A percentile compares a stretch with the other conserved stretches of the same genome.
These are phyloP conservation scores for Plasmodium sp. DNA, from an alignment of 169 alveolate genomes.

Conservation along the genomic window DNA sequence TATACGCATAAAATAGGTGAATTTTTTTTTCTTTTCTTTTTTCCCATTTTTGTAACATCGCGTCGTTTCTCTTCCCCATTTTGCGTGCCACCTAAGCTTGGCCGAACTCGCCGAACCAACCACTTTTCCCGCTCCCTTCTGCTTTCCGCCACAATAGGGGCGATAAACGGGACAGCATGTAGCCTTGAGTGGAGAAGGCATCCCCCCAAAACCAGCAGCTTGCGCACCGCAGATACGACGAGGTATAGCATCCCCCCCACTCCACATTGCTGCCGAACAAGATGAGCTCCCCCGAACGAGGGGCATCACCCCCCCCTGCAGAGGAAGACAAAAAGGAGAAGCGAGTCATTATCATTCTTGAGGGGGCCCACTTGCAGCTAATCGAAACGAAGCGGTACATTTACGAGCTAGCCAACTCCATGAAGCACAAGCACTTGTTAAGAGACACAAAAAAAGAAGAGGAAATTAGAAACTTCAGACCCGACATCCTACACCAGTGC, in stretches of 20 bases:
- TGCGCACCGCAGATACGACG: neutral
- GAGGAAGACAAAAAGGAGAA: constrained; percentile 9
- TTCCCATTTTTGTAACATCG: neutral
- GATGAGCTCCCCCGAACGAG: neutral
- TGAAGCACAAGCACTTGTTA: constrained; percentile 44
- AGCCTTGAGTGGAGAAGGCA: neutral
- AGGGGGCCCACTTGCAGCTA: constrained; percentile 65
- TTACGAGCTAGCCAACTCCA: constrained; percentile 39
- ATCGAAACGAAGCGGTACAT: constrained; percentile 59
- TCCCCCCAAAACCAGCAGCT: neutral
- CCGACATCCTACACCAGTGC: constrained; percentile 92
- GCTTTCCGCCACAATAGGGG: neutral
- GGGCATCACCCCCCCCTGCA: neutral
- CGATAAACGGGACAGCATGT: neutral
- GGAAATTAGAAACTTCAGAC: constrained; percentile 85
- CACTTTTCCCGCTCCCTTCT: neutral
- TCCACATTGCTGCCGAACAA: neutral
- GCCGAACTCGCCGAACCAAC: neutral
- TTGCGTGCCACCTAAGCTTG: neutral
- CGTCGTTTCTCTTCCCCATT: neutral
- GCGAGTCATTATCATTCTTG: constrained; percentile 47
- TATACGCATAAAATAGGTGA: neutral
- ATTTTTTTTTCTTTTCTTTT: too few species aligned
- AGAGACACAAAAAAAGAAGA: constrained; percentile 7
- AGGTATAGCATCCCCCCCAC: neutral